Evolutionary conservation across 768 basidiomycete genomes (phyloP).

Genomic region (Nevesoporus exiguus): DNA sequence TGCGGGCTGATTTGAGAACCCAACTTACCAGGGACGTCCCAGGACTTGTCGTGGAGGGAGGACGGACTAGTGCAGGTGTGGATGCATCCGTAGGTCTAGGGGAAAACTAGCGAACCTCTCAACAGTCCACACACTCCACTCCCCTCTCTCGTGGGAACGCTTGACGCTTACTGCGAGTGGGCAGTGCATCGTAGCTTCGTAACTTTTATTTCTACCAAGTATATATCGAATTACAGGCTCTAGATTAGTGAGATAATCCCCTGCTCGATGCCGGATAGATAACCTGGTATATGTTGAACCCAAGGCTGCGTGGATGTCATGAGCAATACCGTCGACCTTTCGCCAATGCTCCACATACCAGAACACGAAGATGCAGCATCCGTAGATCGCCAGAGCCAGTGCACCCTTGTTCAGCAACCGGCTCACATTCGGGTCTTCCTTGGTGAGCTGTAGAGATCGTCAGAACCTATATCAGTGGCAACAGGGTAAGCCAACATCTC

Average conservation of each 20-base stretch:
- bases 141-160: conserved; percentile 26
- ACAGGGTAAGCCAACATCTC: conserved; percentile 16
- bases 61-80: conserved; percentile 19
- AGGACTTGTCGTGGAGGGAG: conserved; percentile 8
- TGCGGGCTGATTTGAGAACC: conserved; percentile 8
- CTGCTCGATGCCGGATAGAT: conserved; percentile 31
- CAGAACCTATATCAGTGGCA: conserved; percentile 1
- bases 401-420: conserved; percentile 55
- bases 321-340: not conserved
- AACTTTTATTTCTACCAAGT: conserved; percentile 2
- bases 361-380: conserved; percentile 75
- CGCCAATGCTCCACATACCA: conserved; percentile 58
- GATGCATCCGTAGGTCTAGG: conserved; percentile 34
- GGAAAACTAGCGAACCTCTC: conserved; percentile 11
- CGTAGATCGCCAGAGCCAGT: conserved; percentile 70
- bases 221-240: not conserved
- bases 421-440: conserved; percentile 55
- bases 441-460: conserved; percentile 53
- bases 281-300: conserved; percentile 75
- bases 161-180: not conserved
- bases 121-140: not conserved
- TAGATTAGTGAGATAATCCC: conserved; percentile 4
- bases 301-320: conserved; percentile 46
- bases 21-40: not conserved
- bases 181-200: conserved; percentile 30